Evolutionary conservation across 2,329 filamentous ascomycete genomes (phyloP).

Genomic region (Nigrospora oryzae): DNA sequence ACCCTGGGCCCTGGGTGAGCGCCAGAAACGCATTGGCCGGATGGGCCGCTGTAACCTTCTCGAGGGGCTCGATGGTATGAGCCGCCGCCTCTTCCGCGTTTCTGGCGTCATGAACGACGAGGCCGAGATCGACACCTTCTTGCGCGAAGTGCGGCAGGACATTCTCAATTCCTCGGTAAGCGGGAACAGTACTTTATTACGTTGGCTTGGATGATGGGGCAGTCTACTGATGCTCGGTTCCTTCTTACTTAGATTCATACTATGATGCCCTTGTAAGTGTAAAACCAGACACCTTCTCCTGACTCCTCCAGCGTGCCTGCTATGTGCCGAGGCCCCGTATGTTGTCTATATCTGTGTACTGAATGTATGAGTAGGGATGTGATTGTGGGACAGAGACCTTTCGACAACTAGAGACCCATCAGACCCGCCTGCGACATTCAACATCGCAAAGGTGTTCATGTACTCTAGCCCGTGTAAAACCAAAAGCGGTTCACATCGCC

Average conservation of each 20-base stretch:
- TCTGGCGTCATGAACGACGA: constrained; percentile 14
- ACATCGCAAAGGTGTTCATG: too few species aligned
- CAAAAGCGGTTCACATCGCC: too few species aligned
- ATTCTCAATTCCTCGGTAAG: constrained; percentile 7
- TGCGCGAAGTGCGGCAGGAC: constrained; percentile 7
- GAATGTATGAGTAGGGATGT: too few species aligned
- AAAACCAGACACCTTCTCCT: too few species aligned
- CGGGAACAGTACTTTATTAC: background rate
- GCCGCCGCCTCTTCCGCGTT: constrained; percentile 14
- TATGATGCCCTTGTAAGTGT: constrained; percentile 8
- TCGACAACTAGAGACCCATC: too few species aligned
- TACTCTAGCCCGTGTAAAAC: too few species aligned
- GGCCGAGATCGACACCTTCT: constrained; percentile 8
- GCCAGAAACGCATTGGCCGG: constrained; percentile 12
- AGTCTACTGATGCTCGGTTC: background rate
- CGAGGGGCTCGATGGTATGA: constrained; percentile 13
- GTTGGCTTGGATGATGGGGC: background rate
- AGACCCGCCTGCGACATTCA: too few species aligned
- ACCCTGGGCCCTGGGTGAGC: constrained; percentile 11
- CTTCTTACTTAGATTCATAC: constrained; percentile 7
- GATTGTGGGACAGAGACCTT: constrained; percentile 9
- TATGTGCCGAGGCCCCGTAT: too few species aligned
- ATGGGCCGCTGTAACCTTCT: constrained; percentile 13
- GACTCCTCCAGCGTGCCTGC: too few species aligned
- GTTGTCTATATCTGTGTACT: too few species aligned